Base-by-base conservation (phyloP, 495 filamentous ascomycete genomes). In the Penicillium angulare region DNA sequence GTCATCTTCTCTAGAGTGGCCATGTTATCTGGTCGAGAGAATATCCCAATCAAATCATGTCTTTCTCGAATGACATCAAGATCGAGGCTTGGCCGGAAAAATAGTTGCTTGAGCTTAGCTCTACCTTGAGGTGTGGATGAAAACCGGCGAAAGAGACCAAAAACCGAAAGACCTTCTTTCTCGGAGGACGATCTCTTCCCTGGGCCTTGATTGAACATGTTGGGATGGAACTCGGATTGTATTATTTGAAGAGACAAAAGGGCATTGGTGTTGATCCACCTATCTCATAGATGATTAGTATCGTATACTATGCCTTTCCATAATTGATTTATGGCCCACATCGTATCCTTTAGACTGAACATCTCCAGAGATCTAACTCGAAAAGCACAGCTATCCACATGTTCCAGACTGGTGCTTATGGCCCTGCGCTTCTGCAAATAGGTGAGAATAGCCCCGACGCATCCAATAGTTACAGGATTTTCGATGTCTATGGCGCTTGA, bases 101-200 rank as follows among this genome's bases (percentile, higher is more conserved):
- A 95, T 55, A 89, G 87, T 58, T 90, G 86, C 17, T 88, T 84
- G 3, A 98, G 77, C 40, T 79, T 81, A 20, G 73, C 64, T 57
- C 85, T 89, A 2, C 95, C 93, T 57, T 96, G 89, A 5, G 89
- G 84, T 2, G 89, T 96, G 26, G 79, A 81, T 34, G 95, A 87
- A 50, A 92, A 74, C 32, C 86, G 78, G 35, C 86, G 81, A 52
- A 95, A 90, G 10, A 95, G 74, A 3, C 91, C 93, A 54, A 87
- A 95, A 1, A 98, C 68, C 2, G 92, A 96, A n/a, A 97, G 79
- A 7, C 84, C 86, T 65, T 97, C 90, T 64, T 96, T 97, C 0
- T 85, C 81, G 12, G 85, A 86, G 0, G 86, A 85, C 7, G 79
- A 76, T 5, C 79, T 83, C 53, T 70, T 83, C 9, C 78, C 82